These are phyloP conservation scores for Cordia subcordata DNA, from an alignment of 257 asterid genomes.

Conservation along the genomic window DNA sequence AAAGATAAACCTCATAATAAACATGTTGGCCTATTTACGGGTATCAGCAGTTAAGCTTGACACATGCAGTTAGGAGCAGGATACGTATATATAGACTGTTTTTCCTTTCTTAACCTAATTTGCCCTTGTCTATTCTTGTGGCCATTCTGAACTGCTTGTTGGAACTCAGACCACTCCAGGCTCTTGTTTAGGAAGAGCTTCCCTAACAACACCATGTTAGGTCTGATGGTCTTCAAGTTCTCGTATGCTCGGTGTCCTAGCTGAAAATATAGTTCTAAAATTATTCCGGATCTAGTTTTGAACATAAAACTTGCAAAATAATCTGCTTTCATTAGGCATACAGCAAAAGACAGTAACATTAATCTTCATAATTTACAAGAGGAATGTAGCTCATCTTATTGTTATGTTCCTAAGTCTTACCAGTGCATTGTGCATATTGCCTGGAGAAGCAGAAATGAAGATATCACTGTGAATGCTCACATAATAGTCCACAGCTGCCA, in stretches of 20 bases:
- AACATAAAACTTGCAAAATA: not conserved
- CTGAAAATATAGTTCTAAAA: conserved; percentile 14
- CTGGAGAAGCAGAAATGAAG: conserved; percentile 41
- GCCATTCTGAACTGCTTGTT: conserved; percentile 29
- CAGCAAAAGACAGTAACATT: not conserved
- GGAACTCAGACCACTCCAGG: conserved; percentile 37
- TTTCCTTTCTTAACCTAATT: conserved; percentile 24
- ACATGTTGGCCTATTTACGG: too few relatives aligned
- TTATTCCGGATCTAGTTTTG: not conserved
- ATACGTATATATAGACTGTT: conserved; percentile 38
- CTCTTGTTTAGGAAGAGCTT: conserved; percentile 37
- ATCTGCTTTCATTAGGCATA: not conserved
- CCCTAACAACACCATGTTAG: conserved; percentile 38
- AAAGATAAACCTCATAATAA: too few relatives aligned
- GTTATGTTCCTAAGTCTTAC: conserved; percentile 11
- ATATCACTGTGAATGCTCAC: conserved; percentile 38
- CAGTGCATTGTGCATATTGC: conserved; percentile 43
- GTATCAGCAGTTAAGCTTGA: conserved; percentile 9
- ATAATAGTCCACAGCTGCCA: conserved; percentile 37
- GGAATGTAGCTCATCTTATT: too few relatives aligned
- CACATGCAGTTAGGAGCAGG: conserved; percentile 51
- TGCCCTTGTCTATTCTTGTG: conserved; percentile 46
- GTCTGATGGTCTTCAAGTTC: conserved; percentile 38
- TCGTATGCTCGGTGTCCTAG: conserved; percentile 35
- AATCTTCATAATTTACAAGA: too few relatives aligned